These are phyloP conservation scores for Prorocentrum cordatum DNA, from an alignment of 169 alveolate species.

Conservation along the genomic window DNA sequence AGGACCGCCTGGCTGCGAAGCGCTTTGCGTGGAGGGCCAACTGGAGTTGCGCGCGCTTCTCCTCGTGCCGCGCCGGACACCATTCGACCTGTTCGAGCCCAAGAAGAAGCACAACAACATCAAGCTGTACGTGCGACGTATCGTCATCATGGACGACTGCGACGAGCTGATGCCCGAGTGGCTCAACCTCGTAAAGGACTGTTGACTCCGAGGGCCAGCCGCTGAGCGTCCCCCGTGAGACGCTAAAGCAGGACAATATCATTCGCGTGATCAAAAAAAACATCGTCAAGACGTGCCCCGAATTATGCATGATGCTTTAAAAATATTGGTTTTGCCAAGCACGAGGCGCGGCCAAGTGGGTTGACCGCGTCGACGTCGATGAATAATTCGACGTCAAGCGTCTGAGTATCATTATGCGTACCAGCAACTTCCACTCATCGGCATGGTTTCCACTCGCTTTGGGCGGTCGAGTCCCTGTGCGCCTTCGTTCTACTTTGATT, in stretches of 20 bases:
- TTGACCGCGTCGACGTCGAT: too few species aligned
- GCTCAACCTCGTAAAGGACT: conserved; percentile 95
- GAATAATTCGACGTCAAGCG: too few species aligned
- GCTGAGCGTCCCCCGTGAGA: conserved; percentile 95
- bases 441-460: too few species aligned
- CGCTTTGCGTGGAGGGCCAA: conserved; percentile 66
- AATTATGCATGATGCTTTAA: too few species aligned
- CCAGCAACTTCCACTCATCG: too few species aligned
- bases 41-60: conserved; percentile 98
- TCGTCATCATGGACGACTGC: conserved; percentile 99
- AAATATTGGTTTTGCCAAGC: too few species aligned
- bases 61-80: conserved; percentile 99
- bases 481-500: too few species aligned
- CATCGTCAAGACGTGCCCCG: conserved; percentile 96
- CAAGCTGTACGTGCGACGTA: conserved; percentile 79
- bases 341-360: too few species aligned
- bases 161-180: conserved; percentile 98
- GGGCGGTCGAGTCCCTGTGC: too few species aligned
- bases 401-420: too few species aligned
- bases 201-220: conserved; percentile 99
- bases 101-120: conserved; percentile 97
- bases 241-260: conserved; percentile 96
- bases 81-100: conserved; percentile 99
- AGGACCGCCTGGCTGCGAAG: conserved; percentile 73
- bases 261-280: conserved; percentile 95